A percentile compares a stretch with the other conserved stretches of the same genome.
Conservation (phyloP, 768 basidiomycete species). For the Lyophyllum decastes region DNA sequence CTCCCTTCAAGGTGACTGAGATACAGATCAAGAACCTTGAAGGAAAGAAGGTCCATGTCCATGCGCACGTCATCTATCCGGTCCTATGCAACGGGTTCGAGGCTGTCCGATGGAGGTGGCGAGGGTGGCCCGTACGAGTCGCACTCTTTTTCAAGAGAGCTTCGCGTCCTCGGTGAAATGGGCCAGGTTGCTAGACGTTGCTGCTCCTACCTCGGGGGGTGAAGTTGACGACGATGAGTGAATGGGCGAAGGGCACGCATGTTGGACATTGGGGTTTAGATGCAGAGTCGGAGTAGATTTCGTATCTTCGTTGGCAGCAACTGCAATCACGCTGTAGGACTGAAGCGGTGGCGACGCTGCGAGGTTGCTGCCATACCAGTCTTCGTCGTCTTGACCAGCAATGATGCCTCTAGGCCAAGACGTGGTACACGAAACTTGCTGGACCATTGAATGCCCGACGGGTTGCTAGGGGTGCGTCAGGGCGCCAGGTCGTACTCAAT, state of each 20-base stretch:
- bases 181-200: background rate
- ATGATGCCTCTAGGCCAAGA: background rate
- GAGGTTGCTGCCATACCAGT: conserved; percentile 25
- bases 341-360: conserved; percentile 21
- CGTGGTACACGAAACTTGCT: conserved; percentile 16
- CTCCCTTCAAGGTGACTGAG: conserved; percentile 2
- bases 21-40: too few relatives aligned
- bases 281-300: background rate
- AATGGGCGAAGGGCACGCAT: conserved; percentile 19
- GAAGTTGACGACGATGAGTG: conserved; percentile 9
- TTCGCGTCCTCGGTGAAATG: too few relatives aligned
- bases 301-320: background rate
- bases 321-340: background rate
- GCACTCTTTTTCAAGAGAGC: background rate
- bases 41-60: background rate
- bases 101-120: conserved; percentile 12
- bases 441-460: background rate
- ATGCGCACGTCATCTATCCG: background rate
- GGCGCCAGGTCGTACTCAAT: too few relatives aligned
- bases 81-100: background rate
- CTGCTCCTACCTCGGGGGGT: background rate
- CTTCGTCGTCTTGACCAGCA: background rate
- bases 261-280: background rate
- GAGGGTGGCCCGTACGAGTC: conserved; percentile 7
- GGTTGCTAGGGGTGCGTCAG: background rate